These are phyloP conservation scores for Tricholoma flavovirens DNA, from an alignment of 768 basidiomycete species.

Conservation along the genomic window DNA sequence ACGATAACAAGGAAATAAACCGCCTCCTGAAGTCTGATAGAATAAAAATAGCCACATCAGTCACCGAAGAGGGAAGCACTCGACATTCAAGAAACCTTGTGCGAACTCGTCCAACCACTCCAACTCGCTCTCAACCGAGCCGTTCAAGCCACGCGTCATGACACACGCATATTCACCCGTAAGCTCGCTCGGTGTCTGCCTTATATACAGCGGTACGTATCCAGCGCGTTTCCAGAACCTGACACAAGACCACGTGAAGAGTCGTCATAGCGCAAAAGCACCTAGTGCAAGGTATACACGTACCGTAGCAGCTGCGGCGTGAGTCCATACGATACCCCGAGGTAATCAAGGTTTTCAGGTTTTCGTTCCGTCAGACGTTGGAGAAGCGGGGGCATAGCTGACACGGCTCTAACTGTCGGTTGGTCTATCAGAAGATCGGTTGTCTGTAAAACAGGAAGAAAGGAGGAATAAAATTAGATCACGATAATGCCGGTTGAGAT, in stretches of 20 bases:
- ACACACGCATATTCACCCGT: constrained; percentile 97
- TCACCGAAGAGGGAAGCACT: background rate
- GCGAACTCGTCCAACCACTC: constrained; percentile 90
- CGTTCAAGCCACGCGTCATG: constrained; percentile 86
- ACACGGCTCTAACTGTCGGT: constrained; percentile 63
- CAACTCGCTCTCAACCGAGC: constrained; percentile 52
- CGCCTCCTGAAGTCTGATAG: constrained; percentile 81
- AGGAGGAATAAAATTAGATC: background rate
- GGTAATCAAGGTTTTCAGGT: constrained; percentile 87
- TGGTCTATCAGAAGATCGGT: constrained; percentile 68
- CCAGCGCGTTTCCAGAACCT: constrained; percentile 96
- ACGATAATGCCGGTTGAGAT: background rate
- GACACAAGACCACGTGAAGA: constrained; percentile 1
- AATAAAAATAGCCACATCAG: background rate
- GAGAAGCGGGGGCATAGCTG: constrained; percentile 87
- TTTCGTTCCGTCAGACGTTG: constrained; percentile 85
- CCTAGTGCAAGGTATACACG: constrained; percentile 8
- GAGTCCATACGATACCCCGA: constrained; percentile 95
- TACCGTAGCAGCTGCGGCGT: constrained; percentile 79
- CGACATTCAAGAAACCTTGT: constrained; percentile 46
- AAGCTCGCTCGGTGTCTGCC: constrained; percentile 90
- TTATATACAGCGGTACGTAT: constrained; percentile 86
- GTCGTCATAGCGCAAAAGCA: background rate
- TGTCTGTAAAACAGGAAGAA: constrained; percentile 18
- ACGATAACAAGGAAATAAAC: constrained; percentile 86